Base-by-base conservation (phyloP, 106 monocot species). In the Gastrodia elata region DNA sequence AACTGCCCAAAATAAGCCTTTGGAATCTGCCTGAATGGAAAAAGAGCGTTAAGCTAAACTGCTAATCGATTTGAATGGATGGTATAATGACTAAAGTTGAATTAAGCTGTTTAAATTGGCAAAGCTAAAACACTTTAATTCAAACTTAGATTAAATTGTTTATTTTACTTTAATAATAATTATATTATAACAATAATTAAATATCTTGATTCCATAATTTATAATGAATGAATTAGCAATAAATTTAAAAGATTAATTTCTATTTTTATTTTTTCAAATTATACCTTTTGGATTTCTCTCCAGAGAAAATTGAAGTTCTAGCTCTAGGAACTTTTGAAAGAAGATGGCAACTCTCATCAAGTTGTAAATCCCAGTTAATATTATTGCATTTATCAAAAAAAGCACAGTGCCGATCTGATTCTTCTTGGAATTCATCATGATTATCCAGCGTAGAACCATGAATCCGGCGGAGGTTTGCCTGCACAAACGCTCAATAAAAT, bases 401-500 rank as follows among this genome's bases (percentile, higher is more conserved):
- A 18, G 30, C 11, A 26, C 13, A 61, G 61, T 32, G 33, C n/a
- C n/a, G 37, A 15, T 35, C 37, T 67, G 71, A 59, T 56, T 24
- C 26, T 20, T 43, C 42, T 13, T 32, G 49, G 42, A 77, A 36
- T 77, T 71, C 77, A 59, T 27, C 71, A 59, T 57, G 71, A 71
- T 57, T 71, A 42, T 77, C 33, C 6, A 71, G 43, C 43, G 71
- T 58, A 22, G 77, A 33, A 77, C 77, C 76, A 56, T 52, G 61
- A 61, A 61, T 71, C 42, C 64, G 71, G 59, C 71, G 77, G 24
- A 71, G 71, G 42, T 77, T 27, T 20, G 22, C 77, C 77, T 77
- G 71, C 2, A 65, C 26, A 61, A 61, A 32, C 8, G 13, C 30
- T 61, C 30, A 2, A 61, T 32, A 2, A 32, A 32, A 32, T 8